Evolutionary conservation across 75 land plant genomes (phyloP).

Genomic region (Picea glauca): DNA sequence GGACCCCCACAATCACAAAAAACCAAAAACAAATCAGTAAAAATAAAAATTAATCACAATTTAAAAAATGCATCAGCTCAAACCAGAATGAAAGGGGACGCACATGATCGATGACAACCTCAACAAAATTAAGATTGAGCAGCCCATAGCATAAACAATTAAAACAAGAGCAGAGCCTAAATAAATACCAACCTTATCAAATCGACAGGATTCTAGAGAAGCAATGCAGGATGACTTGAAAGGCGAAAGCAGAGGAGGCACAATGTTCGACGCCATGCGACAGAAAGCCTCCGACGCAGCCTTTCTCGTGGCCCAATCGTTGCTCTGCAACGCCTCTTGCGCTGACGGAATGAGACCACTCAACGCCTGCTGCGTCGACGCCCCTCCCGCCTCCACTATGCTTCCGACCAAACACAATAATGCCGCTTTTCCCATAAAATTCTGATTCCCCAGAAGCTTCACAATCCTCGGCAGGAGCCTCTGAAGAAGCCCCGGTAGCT

Average conservation of each 20-base stretch:
- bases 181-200: conserved; percentile 70
- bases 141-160: background rate
- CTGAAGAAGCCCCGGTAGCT: conserved; percentile 31
- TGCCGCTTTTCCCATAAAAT: conserved; percentile 78
- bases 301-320: conserved; percentile 81
- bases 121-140: too few species aligned
- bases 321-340: conserved; percentile 50
- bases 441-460: conserved; percentile 52
- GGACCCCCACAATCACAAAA: background rate
- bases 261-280: conserved; percentile 28
- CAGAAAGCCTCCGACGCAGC: conserved; percentile 66
- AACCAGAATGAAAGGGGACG: too few species aligned
- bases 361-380: conserved; percentile 18
- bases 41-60: background rate
- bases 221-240: conserved; percentile 41
- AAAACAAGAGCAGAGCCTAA: background rate
- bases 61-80: background rate
- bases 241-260: conserved; percentile 23
- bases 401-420: conserved; percentile 55
- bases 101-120: too few species aligned
- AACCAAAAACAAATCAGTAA: background rate
- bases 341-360: conserved; percentile 33
- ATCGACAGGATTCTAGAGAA: conserved; percentile 62
- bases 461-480: conserved; percentile 47
- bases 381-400: conserved; percentile 41